Percentiles rank a stretch among this genome's conserved stretches.
phyloP scores from a whole-genome alignment of 78 protist species.

The Trichosphaerium sp. region DNA sequence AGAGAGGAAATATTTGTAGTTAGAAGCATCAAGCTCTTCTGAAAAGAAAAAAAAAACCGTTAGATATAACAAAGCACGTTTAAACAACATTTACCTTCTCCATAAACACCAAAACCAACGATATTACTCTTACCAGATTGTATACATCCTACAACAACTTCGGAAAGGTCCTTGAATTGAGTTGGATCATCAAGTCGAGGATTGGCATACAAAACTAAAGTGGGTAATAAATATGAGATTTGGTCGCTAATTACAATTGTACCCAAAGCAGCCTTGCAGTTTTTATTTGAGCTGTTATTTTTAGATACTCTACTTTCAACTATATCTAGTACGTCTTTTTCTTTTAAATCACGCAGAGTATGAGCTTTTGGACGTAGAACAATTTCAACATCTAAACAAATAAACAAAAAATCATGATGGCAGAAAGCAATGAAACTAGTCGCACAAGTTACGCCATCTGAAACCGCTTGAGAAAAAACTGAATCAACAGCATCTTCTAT shows the following conservation, averaged over 20 bases:
- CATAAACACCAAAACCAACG: constrained; percentile 54
- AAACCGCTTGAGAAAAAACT: constrained; percentile 14
- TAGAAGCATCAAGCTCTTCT: constrained; percentile 1
- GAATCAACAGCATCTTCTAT: constrained; percentile 46
- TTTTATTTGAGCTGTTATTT: too few relatives aligned
- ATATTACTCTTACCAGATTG: constrained; percentile 7
- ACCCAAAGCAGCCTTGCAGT: background rate
- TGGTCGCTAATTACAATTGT: background rate
- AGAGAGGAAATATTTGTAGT: background rate
- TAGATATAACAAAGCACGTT: too few relatives aligned
- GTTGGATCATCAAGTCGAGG: constrained; percentile 47
- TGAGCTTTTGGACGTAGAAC: constrained; percentile 37
- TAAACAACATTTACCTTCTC: too few relatives aligned
- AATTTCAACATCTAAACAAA: constrained; percentile 5
- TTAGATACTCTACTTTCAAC: too few relatives aligned
- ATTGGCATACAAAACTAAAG: constrained; percentile 11
- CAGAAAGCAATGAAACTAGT: background rate
- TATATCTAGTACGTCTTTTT: constrained; percentile 13
- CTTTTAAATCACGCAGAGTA: background rate
- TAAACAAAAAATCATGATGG: too few relatives aligned
- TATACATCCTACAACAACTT: constrained; percentile 14
- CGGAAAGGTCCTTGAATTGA: constrained; percentile 8
- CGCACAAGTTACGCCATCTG: constrained; percentile 22
- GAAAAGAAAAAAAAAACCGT: background rate
- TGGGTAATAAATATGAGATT: background rate